Conservation (phyloP, 169 alveolate genomes). For the Theileria parva region DNA sequence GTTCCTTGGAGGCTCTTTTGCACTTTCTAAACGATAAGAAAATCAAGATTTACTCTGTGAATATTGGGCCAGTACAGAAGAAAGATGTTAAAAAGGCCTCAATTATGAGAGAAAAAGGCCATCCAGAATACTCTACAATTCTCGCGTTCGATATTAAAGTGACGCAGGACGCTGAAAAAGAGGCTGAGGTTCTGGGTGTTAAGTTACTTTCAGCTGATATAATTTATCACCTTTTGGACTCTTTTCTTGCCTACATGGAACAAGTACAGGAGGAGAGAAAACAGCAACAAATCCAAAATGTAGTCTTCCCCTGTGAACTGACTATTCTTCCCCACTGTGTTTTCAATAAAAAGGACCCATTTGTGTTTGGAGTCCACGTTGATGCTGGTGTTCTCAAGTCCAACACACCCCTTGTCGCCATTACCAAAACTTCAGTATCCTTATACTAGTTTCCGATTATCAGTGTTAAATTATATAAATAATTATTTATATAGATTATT, state of each 20-base stretch:
- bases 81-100: conserved; percentile 96
- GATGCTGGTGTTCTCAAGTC: conserved; percentile 90
- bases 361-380: conserved; percentile 94
- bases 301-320: conserved; percentile 95
- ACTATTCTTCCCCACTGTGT: conserved; percentile 91
- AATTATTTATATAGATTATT: background rate
- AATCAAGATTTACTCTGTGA: conserved; percentile 96
- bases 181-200: conserved; percentile 94
- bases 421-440: conserved; percentile 78
- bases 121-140: conserved; percentile 94
- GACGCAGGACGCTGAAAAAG: conserved; percentile 94
- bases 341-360: conserved; percentile 95
- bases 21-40: conserved; percentile 90
- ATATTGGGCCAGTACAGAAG: conserved; percentile 97
- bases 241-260: conserved; percentile 90
- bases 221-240: conserved; percentile 97
- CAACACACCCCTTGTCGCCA: conserved; percentile 94
- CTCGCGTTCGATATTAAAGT: conserved; percentile 98
- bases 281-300: conserved; percentile 78
- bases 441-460: background rate
- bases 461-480: too few species aligned
- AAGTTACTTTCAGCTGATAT: conserved; percentile 96
- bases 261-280: conserved; percentile 89
- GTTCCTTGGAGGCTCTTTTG: conserved; percentile 97
- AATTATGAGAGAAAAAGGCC: conserved; percentile 90